A percentile compares a stretch with the other conserved stretches of the same genome.
Conservation (phyloP, 176 grass and related monocot species). For the Elymus sibiricus region DNA sequence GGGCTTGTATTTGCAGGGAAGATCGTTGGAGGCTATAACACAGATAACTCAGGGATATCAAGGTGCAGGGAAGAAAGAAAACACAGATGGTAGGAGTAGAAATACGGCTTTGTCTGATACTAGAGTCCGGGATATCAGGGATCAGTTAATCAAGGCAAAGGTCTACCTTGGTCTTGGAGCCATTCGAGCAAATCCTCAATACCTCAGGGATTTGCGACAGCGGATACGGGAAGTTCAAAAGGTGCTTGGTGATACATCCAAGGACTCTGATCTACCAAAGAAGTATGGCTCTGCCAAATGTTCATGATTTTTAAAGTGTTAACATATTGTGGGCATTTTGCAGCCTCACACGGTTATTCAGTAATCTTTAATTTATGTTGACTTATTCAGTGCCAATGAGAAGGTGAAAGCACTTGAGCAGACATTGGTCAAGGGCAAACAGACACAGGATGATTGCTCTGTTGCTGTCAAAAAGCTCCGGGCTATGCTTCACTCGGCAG, state of each 20-base stretch:
- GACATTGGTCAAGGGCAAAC: slow-evolving; percentile 58
- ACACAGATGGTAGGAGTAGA: slow-evolving; percentile 18
- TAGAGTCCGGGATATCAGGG: slow-evolving; percentile 68
- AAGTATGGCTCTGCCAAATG: slow-evolving; percentile 41
- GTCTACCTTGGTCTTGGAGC: slow-evolving; percentile 80
- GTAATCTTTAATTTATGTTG: slow-evolving; percentile 34
- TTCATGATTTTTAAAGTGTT: slow-evolving; percentile 19
- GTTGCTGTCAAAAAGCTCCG: slow-evolving; percentile 65
- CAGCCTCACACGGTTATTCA: background rate
- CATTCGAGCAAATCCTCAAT: slow-evolving; percentile 60
- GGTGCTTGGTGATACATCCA: slow-evolving; percentile 80
- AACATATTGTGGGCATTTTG: background rate
- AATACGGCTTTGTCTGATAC: slow-evolving; percentile 25
- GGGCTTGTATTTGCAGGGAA: slow-evolving; percentile 37
- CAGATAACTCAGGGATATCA: no score
- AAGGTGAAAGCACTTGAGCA: slow-evolving; percentile 79
- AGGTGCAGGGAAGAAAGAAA: slow-evolving; percentile 1
- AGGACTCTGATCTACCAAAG: slow-evolving; percentile 75
- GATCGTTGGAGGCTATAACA: background rate
- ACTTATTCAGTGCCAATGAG: slow-evolving; percentile 63
- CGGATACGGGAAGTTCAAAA: slow-evolving; percentile 78
- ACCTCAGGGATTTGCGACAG: slow-evolving; percentile 63
- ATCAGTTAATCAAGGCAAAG: slow-evolving; percentile 88
- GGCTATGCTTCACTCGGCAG: slow-evolving; percentile 80
- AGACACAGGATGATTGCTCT: slow-evolving; percentile 72